Percentiles rank a stretch among this genome's conserved stretches.
Evolutionary conservation across 768 basidiomycete genomes (phyloP).

Genomic region (Leucosporidium scottii): DNA sequence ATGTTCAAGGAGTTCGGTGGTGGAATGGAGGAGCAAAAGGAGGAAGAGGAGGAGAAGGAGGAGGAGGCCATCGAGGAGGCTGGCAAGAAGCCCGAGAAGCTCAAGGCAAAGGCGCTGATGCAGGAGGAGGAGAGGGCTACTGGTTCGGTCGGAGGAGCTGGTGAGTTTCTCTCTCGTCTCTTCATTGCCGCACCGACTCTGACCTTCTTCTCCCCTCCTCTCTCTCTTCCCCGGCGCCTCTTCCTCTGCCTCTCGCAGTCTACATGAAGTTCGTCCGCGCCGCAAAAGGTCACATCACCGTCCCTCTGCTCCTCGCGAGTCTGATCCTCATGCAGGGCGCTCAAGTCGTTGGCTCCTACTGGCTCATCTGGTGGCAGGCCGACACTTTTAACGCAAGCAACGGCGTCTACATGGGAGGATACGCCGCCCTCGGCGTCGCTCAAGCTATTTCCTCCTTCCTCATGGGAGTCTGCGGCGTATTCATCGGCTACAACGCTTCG

Average conservation of each 20-base stretch:
- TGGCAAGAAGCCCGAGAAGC: constrained; percentile 31
- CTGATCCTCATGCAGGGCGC: constrained; percentile 62
- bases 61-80: constrained; percentile 39
- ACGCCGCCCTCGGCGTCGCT: constrained; percentile 44
- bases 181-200: too few relatives aligned
- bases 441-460: constrained; percentile 64
- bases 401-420: constrained; percentile 56
- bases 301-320: constrained; percentile 60
- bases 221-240: too few relatives aligned
- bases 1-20: constrained; percentile 68
- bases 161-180: constrained; percentile 1
- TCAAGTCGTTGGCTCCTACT: constrained; percentile 59
- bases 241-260: constrained; percentile 46
- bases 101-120: constrained; percentile 50
- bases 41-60: constrained; percentile 45
- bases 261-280: constrained; percentile 57
- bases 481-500: constrained; percentile 72
- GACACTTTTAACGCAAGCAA: constrained; percentile 53
- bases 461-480: constrained; percentile 53
- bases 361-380: constrained; percentile 83
- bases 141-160: constrained; percentile 52
- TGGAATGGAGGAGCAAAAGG: constrained; percentile 39
- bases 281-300: constrained; percentile 57
- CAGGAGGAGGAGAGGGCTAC: constrained; percentile 74
- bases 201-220: too few relatives aligned